Evolutionary conservation across 106 monocot genomes (phyloP).

Genomic region (Amphibolis antarctica): DNA sequence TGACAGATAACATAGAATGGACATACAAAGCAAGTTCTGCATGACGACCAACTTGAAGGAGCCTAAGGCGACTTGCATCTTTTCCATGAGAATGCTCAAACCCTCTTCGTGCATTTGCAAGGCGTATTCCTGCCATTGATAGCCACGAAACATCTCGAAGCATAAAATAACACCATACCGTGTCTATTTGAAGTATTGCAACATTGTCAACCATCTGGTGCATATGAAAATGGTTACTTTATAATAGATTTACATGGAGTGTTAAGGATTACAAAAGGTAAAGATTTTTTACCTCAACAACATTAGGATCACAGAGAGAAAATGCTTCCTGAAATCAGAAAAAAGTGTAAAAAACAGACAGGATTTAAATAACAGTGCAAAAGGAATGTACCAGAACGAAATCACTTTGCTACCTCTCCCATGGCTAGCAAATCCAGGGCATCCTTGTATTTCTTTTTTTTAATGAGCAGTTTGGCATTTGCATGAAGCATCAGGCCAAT

Average conservation of each 20-base stretch:
- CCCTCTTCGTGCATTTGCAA: slow-evolving; percentile 71
- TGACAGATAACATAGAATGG: slow-evolving; percentile 1
- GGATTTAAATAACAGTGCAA: not conserved
- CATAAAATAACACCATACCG: slow-evolving; percentile 97
- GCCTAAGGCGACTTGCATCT: slow-evolving; percentile 58
- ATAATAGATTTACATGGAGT: not conserved
- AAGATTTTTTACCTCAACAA: slow-evolving; percentile 39
- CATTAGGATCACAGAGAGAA: slow-evolving; percentile 64
- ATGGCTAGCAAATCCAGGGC: slow-evolving; percentile 77
- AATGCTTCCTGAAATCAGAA: slow-evolving; percentile 64
- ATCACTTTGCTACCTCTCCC: slow-evolving; percentile 51
- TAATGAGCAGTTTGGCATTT: slow-evolving; percentile 64
- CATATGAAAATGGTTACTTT: not conserved
- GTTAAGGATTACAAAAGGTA: not conserved
- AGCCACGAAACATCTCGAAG: slow-evolving; percentile 77
- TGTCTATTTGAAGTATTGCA: slow-evolving; percentile 92
- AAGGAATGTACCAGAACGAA: not conserved
- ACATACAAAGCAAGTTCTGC: slow-evolving; percentile 85
- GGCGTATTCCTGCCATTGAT: slow-evolving; percentile 62
- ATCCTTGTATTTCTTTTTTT: slow-evolving; percentile 53
- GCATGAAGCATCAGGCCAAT: slow-evolving; percentile 90
- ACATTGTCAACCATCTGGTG: slow-evolving; percentile 84
- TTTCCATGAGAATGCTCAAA: slow-evolving; percentile 86
- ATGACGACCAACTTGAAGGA: slow-evolving; percentile 63
- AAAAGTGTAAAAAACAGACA: not conserved